These are phyloP conservation scores for Paramecium primaurelia DNA, from an alignment of 73 alveolate genomes.

Conservation along the genomic window DNA sequence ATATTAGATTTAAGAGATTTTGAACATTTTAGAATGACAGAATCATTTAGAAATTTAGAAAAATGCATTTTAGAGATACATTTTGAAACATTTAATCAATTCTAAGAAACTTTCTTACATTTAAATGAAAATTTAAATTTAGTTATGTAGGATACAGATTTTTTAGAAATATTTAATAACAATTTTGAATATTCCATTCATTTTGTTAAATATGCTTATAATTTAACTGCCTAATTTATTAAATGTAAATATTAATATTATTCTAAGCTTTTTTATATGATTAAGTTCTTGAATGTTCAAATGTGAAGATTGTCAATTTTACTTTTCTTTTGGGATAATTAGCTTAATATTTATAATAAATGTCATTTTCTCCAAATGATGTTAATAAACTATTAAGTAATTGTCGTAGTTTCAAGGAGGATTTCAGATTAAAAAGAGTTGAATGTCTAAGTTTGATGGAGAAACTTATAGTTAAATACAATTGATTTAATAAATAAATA, in stretches of 20 bases:
- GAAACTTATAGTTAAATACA: background rate
- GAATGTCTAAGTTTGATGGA: background rate
- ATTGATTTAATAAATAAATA: background rate
- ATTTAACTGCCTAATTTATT: background rate
- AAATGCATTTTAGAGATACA: conserved; percentile 22
- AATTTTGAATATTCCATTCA: conserved; percentile 11
- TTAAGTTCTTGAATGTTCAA: conserved; percentile 20
- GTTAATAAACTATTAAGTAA: background rate
- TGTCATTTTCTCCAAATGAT: conserved; percentile 20
- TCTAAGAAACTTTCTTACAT: conserved; percentile 6
- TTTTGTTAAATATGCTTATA: conserved; percentile 3
- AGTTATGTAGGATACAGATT: conserved; percentile 12
- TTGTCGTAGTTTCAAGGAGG: background rate
- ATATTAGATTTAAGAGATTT: background rate
- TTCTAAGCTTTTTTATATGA: conserved; percentile 6
- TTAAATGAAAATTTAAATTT: conserved; percentile 35
- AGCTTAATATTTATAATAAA: background rate
- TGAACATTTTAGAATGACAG: conserved; percentile 45
- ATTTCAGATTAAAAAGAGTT: background rate
- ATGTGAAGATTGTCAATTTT: conserved; percentile 6
- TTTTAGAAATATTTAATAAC: conserved; percentile 44
- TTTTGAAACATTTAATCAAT: conserved; percentile 42
- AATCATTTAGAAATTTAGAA: conserved; percentile 14
- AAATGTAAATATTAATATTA: background rate
- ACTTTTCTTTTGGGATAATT: background rate